Evolutionary conservation across 2,329 filamentous ascomycete genomes (phyloP).

Genomic region (Fusarium illudens): DNA sequence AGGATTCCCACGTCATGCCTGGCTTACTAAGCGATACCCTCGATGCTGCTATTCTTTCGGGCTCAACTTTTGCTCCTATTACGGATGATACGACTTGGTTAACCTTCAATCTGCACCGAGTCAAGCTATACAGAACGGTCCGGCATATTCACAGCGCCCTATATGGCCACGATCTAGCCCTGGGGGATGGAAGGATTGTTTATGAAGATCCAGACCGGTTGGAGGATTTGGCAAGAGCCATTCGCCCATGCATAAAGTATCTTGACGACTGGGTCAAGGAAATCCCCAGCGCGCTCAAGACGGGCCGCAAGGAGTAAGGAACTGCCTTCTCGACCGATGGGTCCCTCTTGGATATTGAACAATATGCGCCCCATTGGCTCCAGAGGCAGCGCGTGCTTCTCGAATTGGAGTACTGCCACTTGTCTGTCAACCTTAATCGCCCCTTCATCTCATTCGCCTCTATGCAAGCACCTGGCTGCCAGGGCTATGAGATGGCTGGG

Average conservation of each 20-base stretch:
- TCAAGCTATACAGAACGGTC: background rate
- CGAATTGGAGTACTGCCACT: background rate
- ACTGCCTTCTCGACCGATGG: background rate
- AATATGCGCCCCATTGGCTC: background rate
- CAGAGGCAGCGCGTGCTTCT: background rate
- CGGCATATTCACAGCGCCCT: background rate
- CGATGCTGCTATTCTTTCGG: background rate
- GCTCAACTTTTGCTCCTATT: background rate
- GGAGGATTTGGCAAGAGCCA: background rate
- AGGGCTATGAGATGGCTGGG: background rate
- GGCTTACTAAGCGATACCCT: background rate
- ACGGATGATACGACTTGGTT: background rate
- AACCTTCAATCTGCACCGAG: background rate
- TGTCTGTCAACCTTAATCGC: background rate
- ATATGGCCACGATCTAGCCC: background rate
- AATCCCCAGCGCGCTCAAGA: background rate
- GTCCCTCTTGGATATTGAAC: background rate
- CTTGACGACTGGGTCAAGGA: background rate
- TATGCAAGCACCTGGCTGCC: background rate
- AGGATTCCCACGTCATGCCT: background rate
- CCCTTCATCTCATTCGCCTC: background rate
- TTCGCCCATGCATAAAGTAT: background rate
- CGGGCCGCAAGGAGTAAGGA: background rate
- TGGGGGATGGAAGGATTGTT: background rate
- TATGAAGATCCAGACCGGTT: background rate